Conservation (phyloP, 441 rosid genomes). For the Gossypium lobatum region DNA sequence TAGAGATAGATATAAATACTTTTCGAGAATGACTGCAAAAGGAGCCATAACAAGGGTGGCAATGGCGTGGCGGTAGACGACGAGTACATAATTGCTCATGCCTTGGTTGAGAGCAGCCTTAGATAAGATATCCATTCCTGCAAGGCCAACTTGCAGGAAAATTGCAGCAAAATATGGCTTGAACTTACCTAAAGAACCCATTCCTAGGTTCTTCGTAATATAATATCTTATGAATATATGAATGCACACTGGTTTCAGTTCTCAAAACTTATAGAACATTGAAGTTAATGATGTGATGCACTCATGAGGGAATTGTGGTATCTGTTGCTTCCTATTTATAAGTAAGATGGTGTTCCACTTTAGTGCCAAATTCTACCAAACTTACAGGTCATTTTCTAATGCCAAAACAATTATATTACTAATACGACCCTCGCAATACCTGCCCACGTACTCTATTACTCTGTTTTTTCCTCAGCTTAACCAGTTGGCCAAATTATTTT, state of each 20-base stretch:
- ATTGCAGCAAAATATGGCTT: conserved; percentile 67
- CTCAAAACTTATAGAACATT: not conserved
- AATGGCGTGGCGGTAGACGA: conserved; percentile 75
- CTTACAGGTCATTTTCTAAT: not conserved
- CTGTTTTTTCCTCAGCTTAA: too few species aligned
- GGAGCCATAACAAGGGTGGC: conserved; percentile 83
- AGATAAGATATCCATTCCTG: conserved; percentile 85
- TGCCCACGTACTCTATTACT: too few species aligned
- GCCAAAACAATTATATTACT: not conserved
- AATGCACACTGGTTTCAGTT: not conserved
- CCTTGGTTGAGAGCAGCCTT: conserved; percentile 77
- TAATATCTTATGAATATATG: not conserved
- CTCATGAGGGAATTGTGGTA: conserved; percentile 1
- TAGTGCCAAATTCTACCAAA: not conserved
- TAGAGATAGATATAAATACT: conserved; percentile 23
- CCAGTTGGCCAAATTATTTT: too few species aligned
- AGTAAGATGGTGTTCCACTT: not conserved
- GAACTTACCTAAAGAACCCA: conserved; percentile 24
- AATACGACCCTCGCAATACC: not conserved
- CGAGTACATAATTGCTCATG: conserved; percentile 81
- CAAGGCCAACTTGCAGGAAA: conserved; percentile 68
- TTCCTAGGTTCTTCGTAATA: not conserved
- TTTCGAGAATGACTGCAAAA: conserved; percentile 63
- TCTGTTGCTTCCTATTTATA: not conserved
- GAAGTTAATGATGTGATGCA: not conserved